Evolutionary conservation across 768 basidiomycete genomes (phyloP).

Genomic region (Scleroderma citrinum): DNA sequence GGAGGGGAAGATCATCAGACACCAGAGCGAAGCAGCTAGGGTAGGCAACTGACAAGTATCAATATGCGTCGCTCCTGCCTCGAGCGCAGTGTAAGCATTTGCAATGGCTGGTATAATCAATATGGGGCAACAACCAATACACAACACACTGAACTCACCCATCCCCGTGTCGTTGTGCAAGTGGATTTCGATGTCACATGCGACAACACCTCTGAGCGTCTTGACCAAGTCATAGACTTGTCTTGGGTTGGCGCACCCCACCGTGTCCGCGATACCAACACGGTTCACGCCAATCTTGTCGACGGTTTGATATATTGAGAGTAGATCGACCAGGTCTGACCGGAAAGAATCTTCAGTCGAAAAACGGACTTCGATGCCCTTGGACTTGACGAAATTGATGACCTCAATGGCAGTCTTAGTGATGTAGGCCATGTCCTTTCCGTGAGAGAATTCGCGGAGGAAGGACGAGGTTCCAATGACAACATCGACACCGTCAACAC

Average conservation of each 20-base stretch:
- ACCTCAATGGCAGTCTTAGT: conserved; percentile 99
- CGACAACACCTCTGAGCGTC: conserved; percentile 92
- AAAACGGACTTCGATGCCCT: conserved; percentile 99
- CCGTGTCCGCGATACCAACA: conserved; percentile 98
- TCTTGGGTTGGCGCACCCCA: conserved; percentile 96
- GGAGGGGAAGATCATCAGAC: conserved; percentile 4
- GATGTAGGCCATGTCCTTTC: conserved; percentile 99
- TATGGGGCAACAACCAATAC: conserved; percentile 1
- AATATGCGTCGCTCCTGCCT: conserved; percentile 98
- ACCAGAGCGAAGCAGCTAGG: background rate
- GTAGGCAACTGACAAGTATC: conserved; percentile 71
- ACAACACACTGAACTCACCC: conserved; percentile 43
- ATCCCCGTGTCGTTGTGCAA: conserved; percentile 98
- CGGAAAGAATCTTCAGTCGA: conserved; percentile 99
- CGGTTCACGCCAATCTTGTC: conserved; percentile 99
- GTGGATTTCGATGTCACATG: conserved; percentile 96
- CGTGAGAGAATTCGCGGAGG: conserved; percentile 98
- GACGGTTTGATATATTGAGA: conserved; percentile 98
- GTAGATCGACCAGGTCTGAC: conserved; percentile 95
- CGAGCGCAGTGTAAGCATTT: conserved; percentile 96
- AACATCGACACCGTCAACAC: conserved; percentile 98
- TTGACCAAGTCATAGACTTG: conserved; percentile 98
- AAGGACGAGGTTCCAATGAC: conserved; percentile 99
- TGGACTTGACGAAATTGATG: conserved; percentile 99
- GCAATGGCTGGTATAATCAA: conserved; percentile 68